A percentile compares a stretch with the other conserved stretches of the same genome.
Conservation (phyloP, 805 yeast genomes). For the Candida palmyrensis region DNA sequence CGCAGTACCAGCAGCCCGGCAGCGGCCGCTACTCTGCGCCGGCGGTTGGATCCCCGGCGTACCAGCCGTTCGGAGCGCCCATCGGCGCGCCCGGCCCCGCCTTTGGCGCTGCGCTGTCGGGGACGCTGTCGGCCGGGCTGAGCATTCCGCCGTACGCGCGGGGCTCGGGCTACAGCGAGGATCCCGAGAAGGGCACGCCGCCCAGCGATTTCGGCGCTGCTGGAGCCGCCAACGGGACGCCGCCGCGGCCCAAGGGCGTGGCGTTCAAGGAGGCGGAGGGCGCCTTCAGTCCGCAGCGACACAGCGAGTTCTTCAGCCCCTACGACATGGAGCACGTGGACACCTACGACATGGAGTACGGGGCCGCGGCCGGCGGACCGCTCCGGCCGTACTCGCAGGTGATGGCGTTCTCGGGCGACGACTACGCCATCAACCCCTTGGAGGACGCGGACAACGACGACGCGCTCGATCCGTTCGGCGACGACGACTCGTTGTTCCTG, state of each 20-base stretch:
- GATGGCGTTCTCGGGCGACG: slow-evolving; percentile 28
- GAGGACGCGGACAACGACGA: slow-evolving; percentile 34
- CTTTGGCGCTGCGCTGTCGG: no score
- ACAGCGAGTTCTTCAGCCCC: slow-evolving; percentile 10
- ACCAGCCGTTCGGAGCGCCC: slow-evolving; percentile 5
- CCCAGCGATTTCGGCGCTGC: slow-evolving; percentile 2
- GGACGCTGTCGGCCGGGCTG: background rate
- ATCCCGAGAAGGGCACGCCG: slow-evolving; percentile 2
- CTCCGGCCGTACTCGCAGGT: slow-evolving; percentile 16
- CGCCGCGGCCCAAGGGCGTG: slow-evolving; percentile 23
- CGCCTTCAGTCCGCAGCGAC: slow-evolving; percentile 18
- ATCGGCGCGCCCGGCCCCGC: background rate
- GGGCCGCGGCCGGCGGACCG: no score
- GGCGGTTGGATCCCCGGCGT: slow-evolving; percentile 1
- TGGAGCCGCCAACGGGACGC: no score
- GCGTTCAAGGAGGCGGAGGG: slow-evolving; percentile 26
- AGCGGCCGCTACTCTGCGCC: background rate
- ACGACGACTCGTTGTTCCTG: slow-evolving; percentile 38
- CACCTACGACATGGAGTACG: slow-evolving; percentile 10
- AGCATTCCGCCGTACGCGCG: slow-evolving; percentile 1
- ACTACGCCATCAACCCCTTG: slow-evolving; percentile 35
- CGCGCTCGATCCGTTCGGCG: slow-evolving; percentile 39
- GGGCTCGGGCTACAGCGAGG: background rate
- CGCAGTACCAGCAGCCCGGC: background rate
- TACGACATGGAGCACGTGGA: slow-evolving; percentile 17